Evolutionary conservation across 768 basidiomycete species (phyloP).

Genomic region (Suillus decipiens): DNA sequence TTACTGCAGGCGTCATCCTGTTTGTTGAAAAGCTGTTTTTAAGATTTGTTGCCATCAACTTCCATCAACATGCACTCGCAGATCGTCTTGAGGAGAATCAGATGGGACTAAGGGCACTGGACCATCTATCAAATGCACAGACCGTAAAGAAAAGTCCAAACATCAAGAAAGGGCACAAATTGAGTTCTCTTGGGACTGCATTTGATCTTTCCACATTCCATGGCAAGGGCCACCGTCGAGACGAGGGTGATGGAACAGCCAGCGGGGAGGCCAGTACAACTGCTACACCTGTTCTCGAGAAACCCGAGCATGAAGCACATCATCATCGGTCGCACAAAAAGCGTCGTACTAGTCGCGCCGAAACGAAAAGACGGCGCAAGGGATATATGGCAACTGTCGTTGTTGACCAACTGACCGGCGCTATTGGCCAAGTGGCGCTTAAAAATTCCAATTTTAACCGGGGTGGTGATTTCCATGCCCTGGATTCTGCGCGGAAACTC

Average conservation of each 20-base stretch:
- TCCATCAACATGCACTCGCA: slow-evolving; percentile 74
- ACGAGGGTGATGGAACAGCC: slow-evolving; percentile 11
- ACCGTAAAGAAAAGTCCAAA: slow-evolving; percentile 43
- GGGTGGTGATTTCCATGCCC: slow-evolving; percentile 51
- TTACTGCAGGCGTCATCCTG: slow-evolving; percentile 44
- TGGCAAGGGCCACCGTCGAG: slow-evolving; percentile 11
- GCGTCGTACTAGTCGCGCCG: slow-evolving; percentile 27
- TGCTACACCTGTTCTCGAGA: slow-evolving; percentile 14
- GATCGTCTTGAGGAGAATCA: slow-evolving; percentile 73
- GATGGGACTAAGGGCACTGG: slow-evolving; percentile 67
- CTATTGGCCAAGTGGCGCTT: slow-evolving; percentile 69
- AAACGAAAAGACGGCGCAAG: slow-evolving; percentile 43
- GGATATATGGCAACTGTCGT: slow-evolving; percentile 65
- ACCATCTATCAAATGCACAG: slow-evolving; percentile 69
- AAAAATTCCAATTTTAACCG: slow-evolving; percentile 65
- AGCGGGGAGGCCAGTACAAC: slow-evolving; percentile 20
- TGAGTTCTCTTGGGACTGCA: slow-evolving; percentile 39
- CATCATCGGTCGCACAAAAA: slow-evolving; percentile 18
- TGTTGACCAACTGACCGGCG: slow-evolving; percentile 66
- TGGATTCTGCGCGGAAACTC: slow-evolving; percentile 65
- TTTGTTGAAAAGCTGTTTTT: slow-evolving; percentile 62
- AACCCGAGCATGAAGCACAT: slow-evolving; percentile 15
- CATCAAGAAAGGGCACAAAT: slow-evolving; percentile 48
- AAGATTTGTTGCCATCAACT: slow-evolving; percentile 78
- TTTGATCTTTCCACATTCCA: slow-evolving; percentile 32